Base-by-base conservation (phyloP, 179 eudicot genomes). In the Beta lomatogona region DNA sequence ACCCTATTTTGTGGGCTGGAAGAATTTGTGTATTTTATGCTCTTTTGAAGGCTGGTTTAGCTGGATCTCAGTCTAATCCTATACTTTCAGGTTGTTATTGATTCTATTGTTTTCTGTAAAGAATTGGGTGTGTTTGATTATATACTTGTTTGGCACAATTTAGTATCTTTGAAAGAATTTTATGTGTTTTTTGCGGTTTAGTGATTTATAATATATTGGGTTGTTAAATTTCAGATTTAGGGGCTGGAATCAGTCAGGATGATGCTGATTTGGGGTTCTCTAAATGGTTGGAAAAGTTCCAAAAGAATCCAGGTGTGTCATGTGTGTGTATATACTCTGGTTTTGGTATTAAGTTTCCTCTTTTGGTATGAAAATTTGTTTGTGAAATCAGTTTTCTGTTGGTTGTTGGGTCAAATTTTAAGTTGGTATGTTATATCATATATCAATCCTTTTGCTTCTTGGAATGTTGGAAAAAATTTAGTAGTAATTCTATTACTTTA, bases 41-140 rank as follows among this genome's bases (percentile, higher is more conserved):
- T 82, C 97, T 96, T 28, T 79, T 94, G 84, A 93, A 96, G 82
- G 78, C 97, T 88, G 99, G 99, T 41, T 80, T 93, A 19, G 99
- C 95, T 88, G 99, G 99, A 88, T 96, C 99, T 85, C 87, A 85
- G 12, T 55, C 90, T 25, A 93, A 85, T 80, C 98, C 99, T 64
- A 58, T 94, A 73, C 71, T 91, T 77, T 87, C 98, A 73, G 93
- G 93, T 92, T 9, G 3, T 28, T 18, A 21, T 21, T 64, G 66
- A 19, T 46, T 64, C 54, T 52, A 4, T 36, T 57, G 25, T 4
- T 48, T 46, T 10, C 19, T 4, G 9, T 4, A 8, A 8, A 7
- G 16, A 6, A 15, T 52, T 72, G 41, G 59, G 1, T 59, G 63
- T 2, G 9, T 76, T 50, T 73, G 14, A 15, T 3, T 36, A 73